phyloP scores from a whole-genome alignment of 768 basidiomycete genomes.

The Boletellus ananas region DNA sequence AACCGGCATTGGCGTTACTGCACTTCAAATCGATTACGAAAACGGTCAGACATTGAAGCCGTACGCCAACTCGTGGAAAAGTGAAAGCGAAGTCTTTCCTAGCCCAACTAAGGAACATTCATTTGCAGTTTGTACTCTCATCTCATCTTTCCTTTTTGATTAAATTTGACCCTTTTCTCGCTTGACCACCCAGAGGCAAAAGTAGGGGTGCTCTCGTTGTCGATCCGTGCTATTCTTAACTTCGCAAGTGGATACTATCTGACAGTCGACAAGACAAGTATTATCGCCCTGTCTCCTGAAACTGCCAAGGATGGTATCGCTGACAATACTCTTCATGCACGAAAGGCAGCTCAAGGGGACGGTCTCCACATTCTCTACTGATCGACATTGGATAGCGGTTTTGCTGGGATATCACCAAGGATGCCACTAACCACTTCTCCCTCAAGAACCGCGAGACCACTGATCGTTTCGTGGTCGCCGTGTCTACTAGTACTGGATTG shows the following conservation, averaged over 20 bases:
- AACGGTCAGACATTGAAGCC: not conserved
- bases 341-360: not conserved
- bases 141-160: too few species aligned
- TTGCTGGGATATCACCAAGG: not conserved
- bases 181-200: not conserved
- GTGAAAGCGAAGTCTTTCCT: not conserved
- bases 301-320: not conserved
- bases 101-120: not conserved
- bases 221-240: not conserved
- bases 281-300: not conserved
- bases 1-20: not conserved
- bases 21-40: not conserved
- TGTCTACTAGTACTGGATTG: too few species aligned
- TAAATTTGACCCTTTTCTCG: too few species aligned
- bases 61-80: not conserved
- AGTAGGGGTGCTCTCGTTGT: not conserved
- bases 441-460: too few species aligned
- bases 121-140: not conserved
- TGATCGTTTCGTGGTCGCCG: too few species aligned
- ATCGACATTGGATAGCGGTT: not conserved
- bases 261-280: not conserved
- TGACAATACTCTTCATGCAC: too few species aligned
- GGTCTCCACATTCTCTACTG: not conserved
- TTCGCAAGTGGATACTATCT: not conserved
- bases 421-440: too few species aligned